Conservation (phyloP, 164 flowering plant species). For the Stephania yunnanensis region DNA sequence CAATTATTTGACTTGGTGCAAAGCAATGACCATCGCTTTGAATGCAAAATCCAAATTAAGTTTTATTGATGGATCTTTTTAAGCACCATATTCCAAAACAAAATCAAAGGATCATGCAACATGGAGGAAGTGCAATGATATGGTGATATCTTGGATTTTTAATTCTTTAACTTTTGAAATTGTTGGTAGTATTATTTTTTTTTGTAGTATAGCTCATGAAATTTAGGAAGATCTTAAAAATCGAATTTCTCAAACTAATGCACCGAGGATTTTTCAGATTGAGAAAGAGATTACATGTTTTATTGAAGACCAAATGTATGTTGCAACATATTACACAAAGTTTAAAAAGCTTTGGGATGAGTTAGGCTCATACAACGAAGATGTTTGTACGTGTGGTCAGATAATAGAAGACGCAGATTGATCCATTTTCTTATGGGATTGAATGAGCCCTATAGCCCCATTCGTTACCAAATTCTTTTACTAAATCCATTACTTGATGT, state of each 20-base stretch:
- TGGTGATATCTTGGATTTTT: too few species aligned
- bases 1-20: too few species aligned
- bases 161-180: background rate
- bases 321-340: background rate
- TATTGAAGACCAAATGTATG: background rate
- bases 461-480: too few species aligned
- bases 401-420: background rate
- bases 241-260: background rate
- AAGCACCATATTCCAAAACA: too few species aligned
- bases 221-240: background rate
- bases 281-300: background rate
- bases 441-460: background rate
- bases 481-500: too few species aligned
- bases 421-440: background rate
- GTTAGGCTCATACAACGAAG: background rate
- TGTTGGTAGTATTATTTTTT: background rate
- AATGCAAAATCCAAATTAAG: too few species aligned
- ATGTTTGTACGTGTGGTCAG: background rate
- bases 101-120: too few species aligned
- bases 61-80: too few species aligned
- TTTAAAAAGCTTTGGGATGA: background rate
- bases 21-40: too few species aligned
- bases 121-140: too few species aligned
- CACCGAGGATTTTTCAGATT: background rate
- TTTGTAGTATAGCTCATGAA: background rate